A percentile compares a stretch with the other conserved stretches of the same genome.
phyloP scores from a whole-genome alignment of 1,284 basidiomycete genomes.

The Laetiporus sulphureus region DNA sequence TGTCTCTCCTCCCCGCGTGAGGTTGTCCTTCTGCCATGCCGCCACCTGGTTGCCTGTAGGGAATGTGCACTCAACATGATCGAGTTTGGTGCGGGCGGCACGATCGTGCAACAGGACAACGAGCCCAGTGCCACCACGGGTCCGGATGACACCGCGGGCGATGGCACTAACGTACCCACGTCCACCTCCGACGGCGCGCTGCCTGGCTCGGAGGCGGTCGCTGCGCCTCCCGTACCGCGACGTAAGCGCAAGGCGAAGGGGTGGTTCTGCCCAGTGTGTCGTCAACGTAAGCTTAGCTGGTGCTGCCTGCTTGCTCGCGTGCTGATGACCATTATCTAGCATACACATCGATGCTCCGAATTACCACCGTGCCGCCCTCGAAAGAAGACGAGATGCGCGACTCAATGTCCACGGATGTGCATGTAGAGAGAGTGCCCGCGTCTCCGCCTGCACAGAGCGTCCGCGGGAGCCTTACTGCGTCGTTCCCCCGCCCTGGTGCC shows the following conservation, averaged over 20 bases:
- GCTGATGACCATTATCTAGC: conserved; percentile 36
- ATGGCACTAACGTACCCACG: conserved; percentile 12
- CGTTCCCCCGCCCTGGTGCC: conserved; percentile 27
- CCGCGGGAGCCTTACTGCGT: conserved; percentile 26
- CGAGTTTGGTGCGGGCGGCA: conserved; percentile 88
- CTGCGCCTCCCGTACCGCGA: conserved; percentile 25
- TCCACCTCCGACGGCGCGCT: conserved; percentile 14
- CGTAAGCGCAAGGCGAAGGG: conserved; percentile 89
- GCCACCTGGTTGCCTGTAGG: conserved; percentile 87
- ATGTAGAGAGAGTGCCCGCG: conserved; percentile 13
- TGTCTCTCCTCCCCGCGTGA: conserved; percentile 83
- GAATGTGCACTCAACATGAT: conserved; percentile 93
- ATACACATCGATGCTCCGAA: conserved; percentile 80
- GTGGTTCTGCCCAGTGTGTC: conserved; percentile 91
- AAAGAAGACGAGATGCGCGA: conserved; percentile 32
- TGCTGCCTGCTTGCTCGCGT: neutral
- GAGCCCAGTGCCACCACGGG: conserved; percentile 26
- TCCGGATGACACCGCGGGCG: conserved; percentile 9
- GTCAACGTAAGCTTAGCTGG: conserved; percentile 60
- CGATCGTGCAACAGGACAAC: conserved; percentile 53
- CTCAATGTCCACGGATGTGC: conserved; percentile 31
- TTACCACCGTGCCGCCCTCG: conserved; percentile 67
- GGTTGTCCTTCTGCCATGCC: conserved; percentile 84
- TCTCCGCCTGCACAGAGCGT: conserved; percentile 20
- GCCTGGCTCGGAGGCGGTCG: conserved; percentile 10